phyloP scores from a whole-genome alignment of 2,329 filamentous ascomycete genomes.

The Sphaceloma murrayae region DNA sequence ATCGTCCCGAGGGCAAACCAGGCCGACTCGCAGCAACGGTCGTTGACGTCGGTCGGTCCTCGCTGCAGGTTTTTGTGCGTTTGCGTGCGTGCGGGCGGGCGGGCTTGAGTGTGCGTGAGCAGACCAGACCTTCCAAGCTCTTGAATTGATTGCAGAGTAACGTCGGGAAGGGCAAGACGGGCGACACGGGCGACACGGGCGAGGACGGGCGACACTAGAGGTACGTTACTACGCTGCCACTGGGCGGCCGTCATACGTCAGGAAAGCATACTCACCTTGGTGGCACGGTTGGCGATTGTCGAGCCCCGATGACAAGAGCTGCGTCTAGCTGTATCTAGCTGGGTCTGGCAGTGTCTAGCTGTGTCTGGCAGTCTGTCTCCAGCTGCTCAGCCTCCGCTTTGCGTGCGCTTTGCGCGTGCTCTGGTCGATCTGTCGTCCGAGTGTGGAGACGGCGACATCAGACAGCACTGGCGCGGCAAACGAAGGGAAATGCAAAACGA shows the following conservation, averaged over 20 bases:
- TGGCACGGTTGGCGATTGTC: not conserved
- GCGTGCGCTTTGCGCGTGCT: not conserved
- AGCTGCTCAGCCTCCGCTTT: conserved; percentile 8
- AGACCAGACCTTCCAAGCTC: too few species aligned
- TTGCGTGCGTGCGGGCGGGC: too few species aligned
- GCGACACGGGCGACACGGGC: not conserved
- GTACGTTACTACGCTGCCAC: not conserved
- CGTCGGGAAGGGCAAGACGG: too few species aligned
- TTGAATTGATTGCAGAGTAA: not conserved
- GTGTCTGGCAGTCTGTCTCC: too few species aligned
- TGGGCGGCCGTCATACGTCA: not conserved
- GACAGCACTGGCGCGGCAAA: not conserved
- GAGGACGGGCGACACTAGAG: not conserved
- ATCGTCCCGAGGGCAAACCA: not conserved
- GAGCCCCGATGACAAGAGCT: conserved; percentile 7
- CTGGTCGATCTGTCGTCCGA: not conserved
- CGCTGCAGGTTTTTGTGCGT: not conserved
- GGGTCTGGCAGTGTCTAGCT: too few species aligned
- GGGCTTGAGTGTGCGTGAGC: too few species aligned
- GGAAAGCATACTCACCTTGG: not conserved
- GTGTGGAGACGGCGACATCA: not conserved
- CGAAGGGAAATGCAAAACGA: not conserved
- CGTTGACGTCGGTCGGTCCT: not conserved
- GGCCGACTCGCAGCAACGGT: not conserved
- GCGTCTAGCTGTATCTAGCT: too few species aligned